A percentile compares a stretch with the other conserved stretches of the same genome.
Evolutionary conservation across 2,329 filamentous ascomycete species (phyloP).

Genomic region (Sporothrix protearum): DNA sequence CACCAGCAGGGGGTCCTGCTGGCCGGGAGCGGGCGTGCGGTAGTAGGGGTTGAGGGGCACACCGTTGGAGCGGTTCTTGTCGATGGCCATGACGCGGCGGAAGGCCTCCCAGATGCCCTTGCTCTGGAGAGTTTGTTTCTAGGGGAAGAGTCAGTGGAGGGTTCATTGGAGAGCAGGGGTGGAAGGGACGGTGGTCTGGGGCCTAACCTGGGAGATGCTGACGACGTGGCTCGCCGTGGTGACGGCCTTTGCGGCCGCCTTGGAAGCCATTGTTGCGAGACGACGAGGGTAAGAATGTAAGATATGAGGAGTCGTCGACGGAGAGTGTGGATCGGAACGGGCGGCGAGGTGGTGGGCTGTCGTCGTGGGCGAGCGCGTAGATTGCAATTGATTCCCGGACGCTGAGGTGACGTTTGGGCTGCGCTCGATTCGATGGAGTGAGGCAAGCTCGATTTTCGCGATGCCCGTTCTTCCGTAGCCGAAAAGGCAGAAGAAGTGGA

Average conservation of each 20-base stretch:
- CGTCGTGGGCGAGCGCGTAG: not conserved
- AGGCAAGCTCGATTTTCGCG: conserved; percentile 19
- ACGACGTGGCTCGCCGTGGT: conserved; percentile 51
- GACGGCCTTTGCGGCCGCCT: conserved; percentile 51
- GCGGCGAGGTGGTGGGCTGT: not conserved
- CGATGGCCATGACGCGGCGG: conserved; percentile 73
- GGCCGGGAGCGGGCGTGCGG: conserved; percentile 79
- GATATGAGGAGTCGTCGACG: not conserved
- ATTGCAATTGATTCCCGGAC: not conserved
- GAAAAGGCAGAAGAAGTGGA: conserved; percentile 14
- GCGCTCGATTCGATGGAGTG: not conserved
- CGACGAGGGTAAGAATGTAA: too few relatives aligned
- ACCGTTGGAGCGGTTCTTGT: conserved; percentile 84
- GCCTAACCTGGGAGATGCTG: conserved; percentile 56
- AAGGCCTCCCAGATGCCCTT: conserved; percentile 82
- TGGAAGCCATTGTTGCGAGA: conserved; percentile 53
- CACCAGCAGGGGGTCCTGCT: conserved; percentile 65
- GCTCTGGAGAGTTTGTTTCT: conserved; percentile 97
- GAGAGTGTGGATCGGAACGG: not conserved
- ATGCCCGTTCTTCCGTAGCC: conserved; percentile 11
- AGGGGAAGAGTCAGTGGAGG: conserved; percentile 5
- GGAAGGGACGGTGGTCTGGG: not conserved
- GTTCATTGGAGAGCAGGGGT: not conserved
- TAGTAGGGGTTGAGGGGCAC: conserved; percentile 89
- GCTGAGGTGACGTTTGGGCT: not conserved